Base-by-base conservation (phyloP, 352 stramenopile species). In the Aphanomyces invadans region DNA sequence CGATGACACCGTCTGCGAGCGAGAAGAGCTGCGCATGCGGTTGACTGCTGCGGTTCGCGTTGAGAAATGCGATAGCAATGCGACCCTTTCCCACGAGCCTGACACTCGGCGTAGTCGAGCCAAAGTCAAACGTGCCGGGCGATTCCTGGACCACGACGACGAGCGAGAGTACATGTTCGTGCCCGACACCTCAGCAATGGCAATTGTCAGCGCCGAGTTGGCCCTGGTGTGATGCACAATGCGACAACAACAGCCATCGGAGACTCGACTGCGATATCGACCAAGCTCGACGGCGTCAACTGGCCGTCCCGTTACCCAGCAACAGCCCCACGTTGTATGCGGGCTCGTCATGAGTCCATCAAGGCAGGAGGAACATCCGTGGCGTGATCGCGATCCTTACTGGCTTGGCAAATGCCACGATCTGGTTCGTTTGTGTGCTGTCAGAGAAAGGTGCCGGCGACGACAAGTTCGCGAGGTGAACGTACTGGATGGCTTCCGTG, bases 61-160 rank as follows among this genome's bases (percentile, higher is more conserved):
- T 90, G 31, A 86, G 48, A 65, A 90, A 88, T 46, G 73, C 79
- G 38, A 90, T 73, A 5, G 76, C 82, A 2, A 90, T 57, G 21
- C 82, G 82, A 62, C 79, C 80, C 28, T 73, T 70, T 25, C 73
- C 71, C 44, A 86, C 52, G 38, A 83, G 69, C 17, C 66, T 70
- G 19, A 86, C 59, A 1, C 57, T 78, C 15, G 74, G 72, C 54
- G 79, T 74, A 21, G 79, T 28, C 2, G 26, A 57, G 45, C 73
- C 72, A 39, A 71, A 88, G 29, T 80, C 78, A 29, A 81, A 82
- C n/a, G 32, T 15, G 21, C 82, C 80, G 9, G 31, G 61, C 7
- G 78, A 78, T 0, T 82, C 77, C 3, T 65, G 15, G 42, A 86
- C 62, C n/a, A 80, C 75, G 68, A 87, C 51, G 53, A 73, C 56